Base-by-base conservation (phyloP, 805 yeast genomes). In the Wickerhamiella spandovensis region DNA sequence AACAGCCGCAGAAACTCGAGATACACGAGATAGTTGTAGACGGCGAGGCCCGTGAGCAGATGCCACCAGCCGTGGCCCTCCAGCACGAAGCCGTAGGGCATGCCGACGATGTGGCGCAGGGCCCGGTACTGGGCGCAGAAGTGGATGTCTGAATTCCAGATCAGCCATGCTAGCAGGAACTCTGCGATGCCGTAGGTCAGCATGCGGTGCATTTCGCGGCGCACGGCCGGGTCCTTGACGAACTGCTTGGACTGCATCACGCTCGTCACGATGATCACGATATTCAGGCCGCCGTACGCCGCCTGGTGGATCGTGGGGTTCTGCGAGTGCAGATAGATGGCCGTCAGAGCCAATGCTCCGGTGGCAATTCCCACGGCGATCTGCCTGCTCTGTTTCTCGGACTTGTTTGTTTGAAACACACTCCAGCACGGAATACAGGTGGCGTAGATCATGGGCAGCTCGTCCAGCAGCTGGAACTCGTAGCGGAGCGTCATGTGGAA, bases 11-110 rank as follows among this genome's bases (percentile, higher is more conserved):
- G 68, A 55, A 83, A 77, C 68, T 87, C 89, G 60, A 84, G 74
- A 62, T 83, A 87, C 3, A 84, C 79, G 56, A 89, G 74, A 67
- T 86, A 89, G 63, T 74, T 82, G 65, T 90, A 90, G 10, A 90
- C 92, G 1, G 97, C 95, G 20, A 79, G 69, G 0, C 95, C 95
- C 41, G 68, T 66, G 45, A 64, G 55, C 43, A 66, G 68, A 63
- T 90, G 97, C 97, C 97, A 90, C 97, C 97, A 90, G 22, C 95
- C 95, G 61, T 90, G 97, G 25, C 95, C 83, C 65, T 90, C 97
- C 35, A 90, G 70, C 3, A 90, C 56, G 53, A 87, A 75, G 1
- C 97, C 97, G 48, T 82, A 75, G 1, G 97, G 97, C 68, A 83
- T 74, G 2, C 97, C 95, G 13, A 79, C 64, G 3, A 67, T 57